Base-by-base conservation (phyloP, 192 early-diverging fungal genomes). In the Coemansia biformis region DNA sequence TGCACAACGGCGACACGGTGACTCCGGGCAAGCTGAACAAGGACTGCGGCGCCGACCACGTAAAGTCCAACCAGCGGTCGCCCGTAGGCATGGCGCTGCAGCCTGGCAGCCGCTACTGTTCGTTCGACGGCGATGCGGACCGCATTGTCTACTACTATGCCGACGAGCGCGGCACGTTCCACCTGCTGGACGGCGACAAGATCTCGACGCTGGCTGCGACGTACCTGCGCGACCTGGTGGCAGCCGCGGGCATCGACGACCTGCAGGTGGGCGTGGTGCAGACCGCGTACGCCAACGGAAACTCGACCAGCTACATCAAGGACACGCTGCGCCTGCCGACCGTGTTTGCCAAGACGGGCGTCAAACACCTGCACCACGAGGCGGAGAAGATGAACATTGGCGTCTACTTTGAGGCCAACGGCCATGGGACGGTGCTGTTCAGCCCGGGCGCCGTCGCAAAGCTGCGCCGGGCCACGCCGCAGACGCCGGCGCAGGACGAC, bases 341-440 rank as follows among this genome's bases (percentile, higher is more conserved):
- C 13, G 86, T 91, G 16, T 96, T 92, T 74, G 91, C 93, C 21
- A 79, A 87, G 36, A 99, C 96, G 8, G 96, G 96, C 51, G 96
- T 99, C 50, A 99, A 99, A 83, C 86, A 99, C 75, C 78, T 99
- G 57, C 96, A 99, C 62, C 96, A 99, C 66, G 93, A 93, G 54
- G 96, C 96, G 23, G 85, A 91, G 66, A 86, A 90, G 57, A 98
- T 91, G 73, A 91, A 94, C 68, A 85, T 98, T 53, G 96, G 96
- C 62, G 92, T 97, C 32, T 99, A 99, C 80, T 99, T 99, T 86
- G 96, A 99, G 73, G 96, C 96, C 34, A 99, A 99, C 55, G 96
- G 96, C 47, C 96, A 99, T 65, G 96, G 96, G 43, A 99, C 96
- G 15, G 87, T 97, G 38, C 78, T 99, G 51, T 99, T 99, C 71